Evolutionary conservation across 768 basidiomycete genomes (phyloP).

Genomic region (Lyophyllum shimeji): DNA sequence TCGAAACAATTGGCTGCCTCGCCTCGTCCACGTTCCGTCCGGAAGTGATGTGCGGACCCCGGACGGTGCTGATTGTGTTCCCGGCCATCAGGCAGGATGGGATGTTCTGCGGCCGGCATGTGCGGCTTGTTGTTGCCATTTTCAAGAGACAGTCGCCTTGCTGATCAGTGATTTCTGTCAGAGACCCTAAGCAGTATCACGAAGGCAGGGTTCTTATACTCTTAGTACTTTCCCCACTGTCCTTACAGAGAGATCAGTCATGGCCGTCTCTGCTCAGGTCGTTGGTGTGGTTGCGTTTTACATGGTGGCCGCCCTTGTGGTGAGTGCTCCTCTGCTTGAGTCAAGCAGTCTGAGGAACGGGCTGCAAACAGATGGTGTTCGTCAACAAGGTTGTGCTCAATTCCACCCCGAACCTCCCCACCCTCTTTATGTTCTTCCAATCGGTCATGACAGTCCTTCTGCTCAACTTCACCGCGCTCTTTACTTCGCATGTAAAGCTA

Average conservation of each 20-base stretch:
- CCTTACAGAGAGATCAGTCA: slow-evolving; percentile 7
- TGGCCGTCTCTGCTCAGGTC: slow-evolving; percentile 23
- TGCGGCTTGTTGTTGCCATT: neutral
- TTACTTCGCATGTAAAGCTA: slow-evolving; percentile 24
- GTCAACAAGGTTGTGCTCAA: slow-evolving; percentile 42
- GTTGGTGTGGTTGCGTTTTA: slow-evolving; percentile 56
- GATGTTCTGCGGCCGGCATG: neutral
- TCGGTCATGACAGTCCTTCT: slow-evolving; percentile 27
- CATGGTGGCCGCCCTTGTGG: slow-evolving; percentile 66
- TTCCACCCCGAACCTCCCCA: slow-evolving; percentile 28
- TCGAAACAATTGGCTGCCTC: no score
- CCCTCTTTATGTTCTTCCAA: slow-evolving; percentile 30
- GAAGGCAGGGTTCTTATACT: neutral
- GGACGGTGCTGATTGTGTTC: neutral
- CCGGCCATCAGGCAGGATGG: neutral
- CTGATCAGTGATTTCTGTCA: neutral
- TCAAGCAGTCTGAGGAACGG: neutral
- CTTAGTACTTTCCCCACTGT: neutral
- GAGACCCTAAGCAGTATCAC: neutral
- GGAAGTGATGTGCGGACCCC: no score
- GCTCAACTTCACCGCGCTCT: slow-evolving; percentile 21
- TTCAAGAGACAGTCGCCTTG: neutral
- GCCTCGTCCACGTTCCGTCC: no score
- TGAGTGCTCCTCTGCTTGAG: slow-evolving; percentile 32
- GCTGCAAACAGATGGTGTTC: slow-evolving; percentile 60